Evolutionary conservation across 352 stramenopile genomes (phyloP).

Genomic region (Globisporangium yorkense): DNA sequence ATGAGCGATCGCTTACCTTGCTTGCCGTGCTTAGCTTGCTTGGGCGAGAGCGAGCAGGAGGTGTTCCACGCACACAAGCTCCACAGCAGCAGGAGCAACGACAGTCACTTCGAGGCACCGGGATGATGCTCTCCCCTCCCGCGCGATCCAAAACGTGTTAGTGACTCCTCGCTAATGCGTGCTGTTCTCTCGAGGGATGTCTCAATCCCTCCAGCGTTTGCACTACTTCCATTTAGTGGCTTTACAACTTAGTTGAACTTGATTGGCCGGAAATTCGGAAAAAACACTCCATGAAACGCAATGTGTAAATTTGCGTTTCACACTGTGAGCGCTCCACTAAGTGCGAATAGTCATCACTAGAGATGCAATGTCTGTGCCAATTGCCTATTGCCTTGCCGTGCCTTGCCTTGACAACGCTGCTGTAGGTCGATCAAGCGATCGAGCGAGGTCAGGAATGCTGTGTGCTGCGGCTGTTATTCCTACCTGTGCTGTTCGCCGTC

Average conservation of each 20-base stretch:
- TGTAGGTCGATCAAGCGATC: neutral
- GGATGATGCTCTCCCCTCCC: neutral
- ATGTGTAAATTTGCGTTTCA: slow-evolving; percentile 1
- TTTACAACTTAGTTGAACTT: neutral
- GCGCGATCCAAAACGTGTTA: neutral
- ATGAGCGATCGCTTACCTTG: slow-evolving; percentile 1
- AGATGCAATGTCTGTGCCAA: neutral
- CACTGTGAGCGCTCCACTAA: neutral
- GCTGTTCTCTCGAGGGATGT: neutral
- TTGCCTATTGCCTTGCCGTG: too few species aligned
- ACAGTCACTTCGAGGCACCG: neutral
- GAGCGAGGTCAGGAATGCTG: neutral
- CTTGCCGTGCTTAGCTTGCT: neutral
- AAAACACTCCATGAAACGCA: neutral
- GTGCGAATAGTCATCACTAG: neutral
- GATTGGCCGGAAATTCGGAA: neutral
- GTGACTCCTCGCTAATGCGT: too few species aligned
- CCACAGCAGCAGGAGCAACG: neutral
- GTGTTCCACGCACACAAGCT: neutral
- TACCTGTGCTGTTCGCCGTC: neutral
- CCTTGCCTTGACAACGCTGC: neutral
- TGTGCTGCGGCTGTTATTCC: neutral
- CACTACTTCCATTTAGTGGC: too few species aligned
- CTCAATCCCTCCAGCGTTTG: too few species aligned
- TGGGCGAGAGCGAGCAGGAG: neutral